Base-by-base conservation (phyloP, 78 protist genomes). In the Protostelium mycophagum region DNA sequence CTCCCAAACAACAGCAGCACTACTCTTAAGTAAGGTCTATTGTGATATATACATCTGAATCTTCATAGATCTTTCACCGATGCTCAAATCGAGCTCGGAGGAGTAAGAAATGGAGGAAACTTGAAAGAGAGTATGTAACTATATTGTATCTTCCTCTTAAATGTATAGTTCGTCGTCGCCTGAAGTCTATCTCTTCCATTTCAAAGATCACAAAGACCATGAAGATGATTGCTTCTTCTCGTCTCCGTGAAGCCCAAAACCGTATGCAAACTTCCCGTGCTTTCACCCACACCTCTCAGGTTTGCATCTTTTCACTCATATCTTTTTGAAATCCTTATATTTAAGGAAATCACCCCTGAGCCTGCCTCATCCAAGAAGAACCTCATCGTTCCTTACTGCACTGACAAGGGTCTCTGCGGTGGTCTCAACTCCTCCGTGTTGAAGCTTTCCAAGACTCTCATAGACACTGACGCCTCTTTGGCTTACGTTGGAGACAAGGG, bases 371-470 rank as follows among this genome's bases (percentile, higher is more conserved):
- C 37, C n/a, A n/a, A n/a, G 38, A 91, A 91, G 85, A 63, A 86
- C 39, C n/a, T 91, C 16, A 29, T 91, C 37, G 84, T 91, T 84
- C 91, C 90, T n/a, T 35, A 88, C 88, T 89, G 91, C 88, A 91
- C 94, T 86, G 94, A 91, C 85, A 91, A 91, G 86, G 94, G 94
- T 91, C 88, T 91, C 91, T 91, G 94, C 89, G 94, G 94, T 88
- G 90, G 91, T 86, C 91, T 91, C 34, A 91, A 91, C 83, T 91
- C 88, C 36, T 86, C 85, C 83, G 88, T 91, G 38, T n/a, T 91
- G 38, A 88, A 88, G 73, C 5, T 85, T 83, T 36, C 36, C 84
- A 91, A 91, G 86, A 91, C 89, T n/a, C 1, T 91, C 34, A 63
- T 86, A 35, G 36, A 31, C 37, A 35, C 83, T 31, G 91, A 91